Evolutionary conservation across 129 eudicot genomes (phyloP), one percentile per base, ranked within the genome.

Genomic region (Oenanthe sinensis): DNA sequence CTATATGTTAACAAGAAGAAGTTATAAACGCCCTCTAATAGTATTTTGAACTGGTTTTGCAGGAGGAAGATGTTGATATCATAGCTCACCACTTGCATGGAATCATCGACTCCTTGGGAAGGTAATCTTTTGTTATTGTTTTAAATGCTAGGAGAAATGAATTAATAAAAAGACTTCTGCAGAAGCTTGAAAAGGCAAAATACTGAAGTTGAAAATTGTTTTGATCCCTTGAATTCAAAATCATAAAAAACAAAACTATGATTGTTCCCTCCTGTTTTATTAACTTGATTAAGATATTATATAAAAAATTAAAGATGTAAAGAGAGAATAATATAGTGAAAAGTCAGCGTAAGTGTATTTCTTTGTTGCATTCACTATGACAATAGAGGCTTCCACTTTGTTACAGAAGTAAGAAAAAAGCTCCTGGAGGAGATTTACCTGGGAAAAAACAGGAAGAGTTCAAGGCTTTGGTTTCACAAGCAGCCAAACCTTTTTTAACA

Each of bases 21-120:
- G 36, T 12, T 48, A 13, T 14, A 48, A 48, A 48, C 19, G 13
- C 19, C 3, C 52, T 20, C 37, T 15, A 26, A 62, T 22, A 12
- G 43, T 30, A 67, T 9, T 67, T 67, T 67, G 72, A 67, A 67
- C 19, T 44, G n/a, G 70, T 69, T 49, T 20, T 84, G 83, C 83
- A 93, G 98, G 97, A 87, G 87, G 96, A 93, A 86, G 96, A 93
- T 62, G 93, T 91, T 47, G 96, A 91, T 39, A 71, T 91, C 63
- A 83, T 93, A 48, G 88, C 87, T 83, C 96, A 91, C 77, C 97
- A 93, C 81, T 79, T 89, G 81, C 76, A 83, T 76, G 98, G 98
- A 45, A 83, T 83, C 73, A 87, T 91, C 8, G 96, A 89, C 74
- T 89, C 97, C 43, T 83, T 89, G 71, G 85, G 82, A 85, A 84